Evolutionary conservation across 768 basidiomycete species (phyloP), one percentile per base, ranked within the genome.

Genomic region (Mycena filopes): DNA sequence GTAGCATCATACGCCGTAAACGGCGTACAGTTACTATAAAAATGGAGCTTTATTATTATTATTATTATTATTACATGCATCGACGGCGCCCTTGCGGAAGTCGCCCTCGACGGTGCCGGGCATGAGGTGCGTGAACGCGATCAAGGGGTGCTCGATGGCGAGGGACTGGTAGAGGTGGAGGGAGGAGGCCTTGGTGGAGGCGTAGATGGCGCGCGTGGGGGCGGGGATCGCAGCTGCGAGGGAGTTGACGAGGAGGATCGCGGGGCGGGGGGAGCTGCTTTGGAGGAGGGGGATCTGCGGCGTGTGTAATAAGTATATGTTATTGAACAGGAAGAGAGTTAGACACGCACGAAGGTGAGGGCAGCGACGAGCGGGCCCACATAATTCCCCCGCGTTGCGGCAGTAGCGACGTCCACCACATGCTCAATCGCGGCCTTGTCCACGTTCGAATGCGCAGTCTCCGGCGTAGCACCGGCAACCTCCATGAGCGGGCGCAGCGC

Each of bases 121-220:
- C 3, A 93, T 74, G 70, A 91, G 70, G 62, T 81, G 81, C 0
- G 88, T 82, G 76, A 94, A 95, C 0, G 77, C 48, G 68, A 96
- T 86, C 3, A 76, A 72, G 8, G 92, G 91, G 65, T 95, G 90
- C 69, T 95, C 94, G 63, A 94, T 91, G 4, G 93, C 80, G 36
- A 95, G 86, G 0, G 90, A 83, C 75, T 93, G 92, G 75, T 89
- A 95, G 60, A 96, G 87, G 7, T 90, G 67, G 29, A 94, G 84
- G 1, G 91, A 88, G 0, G 95, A 91, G 3, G 90, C 83, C 75
- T 98, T 98, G 11, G 91, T 93, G 4, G 94, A 87, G 0, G 85
- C 87, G 73, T 98, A 98, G 41, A 98, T 78, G 0, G 93, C 80
- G 7, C 96, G 89, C 1, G 93, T 95, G 0, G 96, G 96, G 0